Evolutionary conservation across 2,329 filamentous ascomycete genomes (phyloP).

Genomic region (Neofusicoccum cordaticola): DNA sequence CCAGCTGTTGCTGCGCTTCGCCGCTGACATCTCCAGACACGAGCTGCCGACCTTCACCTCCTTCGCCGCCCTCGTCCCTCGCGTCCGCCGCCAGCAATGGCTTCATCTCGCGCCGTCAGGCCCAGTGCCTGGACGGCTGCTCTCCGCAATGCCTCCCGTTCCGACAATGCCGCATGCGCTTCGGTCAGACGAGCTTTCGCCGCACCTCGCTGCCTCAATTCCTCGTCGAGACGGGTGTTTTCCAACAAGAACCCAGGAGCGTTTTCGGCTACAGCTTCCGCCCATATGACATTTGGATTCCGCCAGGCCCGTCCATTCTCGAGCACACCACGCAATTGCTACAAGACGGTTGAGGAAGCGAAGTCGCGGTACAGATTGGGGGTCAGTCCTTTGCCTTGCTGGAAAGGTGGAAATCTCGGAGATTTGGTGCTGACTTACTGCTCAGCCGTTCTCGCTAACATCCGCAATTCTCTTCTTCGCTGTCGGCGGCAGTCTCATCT

Average conservation of each 20-base stretch:
- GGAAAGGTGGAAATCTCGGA: neutral
- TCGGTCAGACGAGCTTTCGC: neutral
- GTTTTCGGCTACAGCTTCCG: neutral
- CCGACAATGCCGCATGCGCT: neutral
- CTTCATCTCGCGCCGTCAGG: neutral
- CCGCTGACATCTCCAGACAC: neutral
- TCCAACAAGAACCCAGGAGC: neutral
- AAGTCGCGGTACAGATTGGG: constrained; percentile 17
- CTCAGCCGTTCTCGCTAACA: constrained; percentile 88
- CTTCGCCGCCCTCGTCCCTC: neutral
- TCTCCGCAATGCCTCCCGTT: constrained; percentile 1
- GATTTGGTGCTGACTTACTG: neutral
- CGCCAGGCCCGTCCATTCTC: constrained; percentile 6
- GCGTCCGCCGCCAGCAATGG: neutral
- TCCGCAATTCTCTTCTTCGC: constrained; percentile 80
- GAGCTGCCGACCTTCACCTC: neutral
- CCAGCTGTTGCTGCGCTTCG: neutral
- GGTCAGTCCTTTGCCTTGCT: neutral
- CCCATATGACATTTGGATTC: neutral
- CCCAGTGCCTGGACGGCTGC: constrained; percentile 1
- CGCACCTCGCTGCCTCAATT: neutral
- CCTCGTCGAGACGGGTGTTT: neutral
- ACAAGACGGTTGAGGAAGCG: constrained; percentile 18
- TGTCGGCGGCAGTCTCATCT: constrained; percentile 72
- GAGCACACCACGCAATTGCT: neutral